These are phyloP conservation scores for Vicia faba DNA, from an alignment of 306 rosid species.

Conservation along the genomic window DNA sequence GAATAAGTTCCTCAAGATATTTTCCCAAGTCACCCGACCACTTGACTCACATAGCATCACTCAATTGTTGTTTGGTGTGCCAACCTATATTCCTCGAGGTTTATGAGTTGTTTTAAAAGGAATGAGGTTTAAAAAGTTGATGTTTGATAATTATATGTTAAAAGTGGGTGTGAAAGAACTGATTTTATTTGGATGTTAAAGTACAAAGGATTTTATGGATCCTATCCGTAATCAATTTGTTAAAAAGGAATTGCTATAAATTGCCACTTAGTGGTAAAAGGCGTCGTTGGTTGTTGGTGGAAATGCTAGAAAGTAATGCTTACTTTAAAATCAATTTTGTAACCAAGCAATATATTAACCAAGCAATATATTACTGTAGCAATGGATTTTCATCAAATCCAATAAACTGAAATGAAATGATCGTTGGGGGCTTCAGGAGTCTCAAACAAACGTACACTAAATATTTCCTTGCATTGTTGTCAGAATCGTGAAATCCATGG, in stretches of 20 bases:
- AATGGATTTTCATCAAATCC: not conserved
- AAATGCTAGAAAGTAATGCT: not conserved
- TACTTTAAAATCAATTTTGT: not conserved
- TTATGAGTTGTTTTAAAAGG: not conserved
- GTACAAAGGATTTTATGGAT: not conserved
- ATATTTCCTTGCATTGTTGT: not conserved
- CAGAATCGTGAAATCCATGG: too few relatives aligned
- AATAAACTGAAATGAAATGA: not conserved
- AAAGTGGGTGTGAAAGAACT: not conserved
- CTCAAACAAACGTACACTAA: not conserved
- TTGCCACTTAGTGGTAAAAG: too few relatives aligned
- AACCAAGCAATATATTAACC: not conserved
- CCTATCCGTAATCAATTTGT: not conserved
- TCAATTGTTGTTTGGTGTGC: too few relatives aligned
- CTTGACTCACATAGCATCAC: too few relatives aligned
- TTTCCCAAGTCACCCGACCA: too few relatives aligned
- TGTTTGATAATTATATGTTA: not conserved
- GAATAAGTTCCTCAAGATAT: too few relatives aligned
- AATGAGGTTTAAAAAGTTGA: not conserved
- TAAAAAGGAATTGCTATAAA: not conserved
- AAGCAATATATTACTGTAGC: not conserved
- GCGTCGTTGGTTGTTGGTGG: too few relatives aligned
- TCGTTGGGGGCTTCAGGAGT: not conserved
- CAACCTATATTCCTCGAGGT: too few relatives aligned
- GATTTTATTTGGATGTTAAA: not conserved